Percentiles rank a stretch among this genome's conserved stretches.
phyloP scores from a whole-genome alignment of 1,139 yeast species.

The Komagataea norvegica region DNA sequence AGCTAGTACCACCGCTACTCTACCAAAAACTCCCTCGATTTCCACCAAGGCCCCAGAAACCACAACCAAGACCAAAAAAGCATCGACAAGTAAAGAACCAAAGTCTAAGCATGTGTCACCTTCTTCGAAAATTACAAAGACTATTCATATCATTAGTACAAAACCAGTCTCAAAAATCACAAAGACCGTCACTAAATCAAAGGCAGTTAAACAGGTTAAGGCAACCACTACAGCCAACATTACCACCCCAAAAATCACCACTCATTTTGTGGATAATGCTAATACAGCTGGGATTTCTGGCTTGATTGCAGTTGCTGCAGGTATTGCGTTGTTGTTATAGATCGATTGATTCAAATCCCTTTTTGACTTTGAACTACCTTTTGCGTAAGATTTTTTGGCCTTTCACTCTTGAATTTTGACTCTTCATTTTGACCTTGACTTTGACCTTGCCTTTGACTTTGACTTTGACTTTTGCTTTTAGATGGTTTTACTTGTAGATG shows the following conservation, averaged over 20 bases:
- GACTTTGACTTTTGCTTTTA: not conserved
- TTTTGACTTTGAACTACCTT: not conserved
- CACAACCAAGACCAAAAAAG: not conserved
- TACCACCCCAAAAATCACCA: slow-evolving; percentile 10
- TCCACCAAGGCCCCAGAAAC: not conserved
- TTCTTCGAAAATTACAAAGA: too few species aligned
- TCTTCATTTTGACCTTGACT: not conserved
- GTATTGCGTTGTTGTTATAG: slow-evolving; percentile 10
- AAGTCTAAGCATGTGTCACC: not conserved
- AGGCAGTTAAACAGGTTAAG: not conserved
- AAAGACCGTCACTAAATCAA: too few species aligned
- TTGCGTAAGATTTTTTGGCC: not conserved
- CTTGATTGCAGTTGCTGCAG: slow-evolving; percentile 5
- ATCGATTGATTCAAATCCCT: not conserved
- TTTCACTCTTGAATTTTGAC: not conserved
- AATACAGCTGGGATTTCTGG: slow-evolving; percentile 4
- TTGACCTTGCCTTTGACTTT: not conserved
- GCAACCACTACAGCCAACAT: slow-evolving; percentile 1
- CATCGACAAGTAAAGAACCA: too few species aligned
- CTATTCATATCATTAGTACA: too few species aligned
- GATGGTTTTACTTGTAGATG: not conserved
- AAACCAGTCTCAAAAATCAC: too few species aligned
- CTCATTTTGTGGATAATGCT: slow-evolving; percentile 10
- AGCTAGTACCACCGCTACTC: slow-evolving; percentile 3
- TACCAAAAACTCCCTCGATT: slow-evolving; percentile 2